Conservation (phyloP, 2,329 filamentous ascomycete genomes). For the Colletotrichum shisoi region DNA sequence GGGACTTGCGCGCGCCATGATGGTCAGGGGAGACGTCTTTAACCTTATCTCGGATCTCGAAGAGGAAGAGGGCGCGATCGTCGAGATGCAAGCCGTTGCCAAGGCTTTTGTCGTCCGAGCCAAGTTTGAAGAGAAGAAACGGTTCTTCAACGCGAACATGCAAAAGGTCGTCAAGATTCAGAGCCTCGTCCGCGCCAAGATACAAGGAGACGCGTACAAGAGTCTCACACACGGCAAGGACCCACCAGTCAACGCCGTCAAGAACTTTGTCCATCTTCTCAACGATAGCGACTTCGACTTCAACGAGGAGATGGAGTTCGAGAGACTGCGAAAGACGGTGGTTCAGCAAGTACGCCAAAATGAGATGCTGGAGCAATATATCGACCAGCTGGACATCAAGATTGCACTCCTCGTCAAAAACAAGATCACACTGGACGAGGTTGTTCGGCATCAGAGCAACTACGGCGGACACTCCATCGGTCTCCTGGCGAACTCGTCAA, state of each 20-base stretch:
- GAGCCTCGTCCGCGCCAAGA: constrained; percentile 91
- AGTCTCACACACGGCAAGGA: constrained; percentile 96
- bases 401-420: constrained; percentile 98
- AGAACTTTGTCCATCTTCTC: constrained; percentile 96
- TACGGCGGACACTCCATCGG: constrained; percentile 89
- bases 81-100: constrained; percentile 76
- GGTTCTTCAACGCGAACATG: constrained; percentile 95
- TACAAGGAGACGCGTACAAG: constrained; percentile 98
- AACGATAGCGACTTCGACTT: constrained; percentile 99
- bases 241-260: constrained; percentile 93
- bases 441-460: constrained; percentile 95
- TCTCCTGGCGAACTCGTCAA: constrained; percentile 85
- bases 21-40: constrained; percentile 77
- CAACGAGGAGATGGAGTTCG: constrained; percentile 97
- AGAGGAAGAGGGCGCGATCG: constrained; percentile 78
- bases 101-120: constrained; percentile 77
- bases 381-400: constrained; percentile 98
- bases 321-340: constrained; percentile 91
- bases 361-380: constrained; percentile 96
- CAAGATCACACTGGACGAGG: constrained; percentile 98
- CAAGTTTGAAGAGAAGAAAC: constrained; percentile 82
- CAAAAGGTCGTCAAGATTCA: constrained; percentile 98
- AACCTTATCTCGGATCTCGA: constrained; percentile 79
- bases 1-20: constrained; percentile 77
- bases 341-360: constrained; percentile 98